Conservation (phyloP, 2,329 filamentous ascomycete species). For the Fusarium globosum region DNA sequence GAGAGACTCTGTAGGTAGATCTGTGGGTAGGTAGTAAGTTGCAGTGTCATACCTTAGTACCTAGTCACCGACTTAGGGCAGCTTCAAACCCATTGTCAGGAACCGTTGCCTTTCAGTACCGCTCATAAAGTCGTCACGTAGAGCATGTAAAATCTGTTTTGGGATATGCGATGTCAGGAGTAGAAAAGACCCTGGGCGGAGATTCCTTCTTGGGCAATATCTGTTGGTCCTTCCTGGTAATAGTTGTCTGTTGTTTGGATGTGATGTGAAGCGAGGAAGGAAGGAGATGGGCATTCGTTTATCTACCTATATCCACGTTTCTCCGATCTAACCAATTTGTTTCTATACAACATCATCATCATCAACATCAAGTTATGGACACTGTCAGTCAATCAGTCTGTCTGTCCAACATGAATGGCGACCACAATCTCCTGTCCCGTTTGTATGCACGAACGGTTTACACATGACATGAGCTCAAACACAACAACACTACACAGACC, state of each 20-base stretch:
- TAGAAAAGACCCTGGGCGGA: slow-evolving; percentile 1
- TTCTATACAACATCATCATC: neutral
- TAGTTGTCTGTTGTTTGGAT: neutral
- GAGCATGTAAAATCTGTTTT: neutral
- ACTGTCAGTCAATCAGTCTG: neutral
- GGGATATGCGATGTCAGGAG: slow-evolving; percentile 12
- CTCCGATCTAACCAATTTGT: neutral
- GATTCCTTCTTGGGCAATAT: slow-evolving; percentile 20
- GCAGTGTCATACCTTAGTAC: neutral
- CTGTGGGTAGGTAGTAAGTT: neutral
- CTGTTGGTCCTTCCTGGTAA: neutral
- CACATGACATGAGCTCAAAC: slow-evolving; percentile 31
- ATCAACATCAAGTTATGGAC: neutral
- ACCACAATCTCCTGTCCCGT: neutral
- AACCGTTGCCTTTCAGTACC: slow-evolving; percentile 5
- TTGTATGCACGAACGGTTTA: slow-evolving; percentile 5
- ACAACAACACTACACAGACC: slow-evolving; percentile 16
- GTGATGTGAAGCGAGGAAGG: slow-evolving; percentile 17
- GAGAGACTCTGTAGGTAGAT: neutral
- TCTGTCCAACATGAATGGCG: neutral
- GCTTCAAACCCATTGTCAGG: neutral
- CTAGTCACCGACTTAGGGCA: neutral
- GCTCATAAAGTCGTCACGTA: slow-evolving; percentile 19
- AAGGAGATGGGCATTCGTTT: slow-evolving; percentile 17
- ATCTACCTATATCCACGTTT: slow-evolving; percentile 30